A percentile compares a stretch with the other conserved stretches of the same genome.
Evolutionary conservation across 2,329 filamentous ascomycete genomes (phyloP).

Genomic region (Onygenales sp.): DNA sequence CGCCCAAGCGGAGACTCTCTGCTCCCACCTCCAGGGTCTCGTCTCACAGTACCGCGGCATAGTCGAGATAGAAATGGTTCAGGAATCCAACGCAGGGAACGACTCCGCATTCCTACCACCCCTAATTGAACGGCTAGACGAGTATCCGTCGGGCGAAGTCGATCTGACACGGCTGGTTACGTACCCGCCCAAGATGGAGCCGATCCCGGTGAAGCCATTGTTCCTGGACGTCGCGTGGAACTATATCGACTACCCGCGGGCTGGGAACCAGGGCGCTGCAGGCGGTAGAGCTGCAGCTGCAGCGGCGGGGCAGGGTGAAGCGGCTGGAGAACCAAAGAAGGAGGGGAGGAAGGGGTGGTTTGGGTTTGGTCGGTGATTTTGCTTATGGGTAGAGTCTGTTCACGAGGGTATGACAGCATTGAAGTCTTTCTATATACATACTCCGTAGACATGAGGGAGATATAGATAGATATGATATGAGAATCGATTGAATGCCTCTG

Average conservation of each 20-base stretch:
- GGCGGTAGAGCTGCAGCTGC: constrained; percentile 13
- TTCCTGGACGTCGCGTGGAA: constrained; percentile 98
- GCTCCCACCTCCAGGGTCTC: constrained; percentile 56
- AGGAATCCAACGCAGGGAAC: constrained; percentile 37
- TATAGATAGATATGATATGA: too few species aligned
- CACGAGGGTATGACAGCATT: too few species aligned
- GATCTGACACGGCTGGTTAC: constrained; percentile 73
- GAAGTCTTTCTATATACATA: too few species aligned
- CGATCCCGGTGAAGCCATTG: constrained; percentile 84
- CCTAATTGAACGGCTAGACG: constrained; percentile 63
- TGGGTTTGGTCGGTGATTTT: constrained; percentile 48
- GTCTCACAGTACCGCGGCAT: constrained; percentile 75
- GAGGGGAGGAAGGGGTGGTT: constrained; percentile 67
- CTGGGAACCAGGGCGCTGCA: constrained; percentile 20
- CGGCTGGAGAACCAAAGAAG: constrained; percentile 32
- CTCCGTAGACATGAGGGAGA: too few species aligned
- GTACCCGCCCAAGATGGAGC: constrained; percentile 74
- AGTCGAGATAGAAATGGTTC: constrained; percentile 63
- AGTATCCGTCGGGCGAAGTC: constrained; percentile 62
- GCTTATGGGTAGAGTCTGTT: not conserved
- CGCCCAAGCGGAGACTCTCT: constrained; percentile 50
- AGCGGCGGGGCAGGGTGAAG: constrained; percentile 16
- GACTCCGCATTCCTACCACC: constrained; percentile 40
- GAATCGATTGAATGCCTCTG: too few species aligned
- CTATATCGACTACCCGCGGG: constrained; percentile 83